These are phyloP conservation scores for Aphanomyces cochlioides DNA, from an alignment of 352 stramenopile genomes.

Conservation along the genomic window DNA sequence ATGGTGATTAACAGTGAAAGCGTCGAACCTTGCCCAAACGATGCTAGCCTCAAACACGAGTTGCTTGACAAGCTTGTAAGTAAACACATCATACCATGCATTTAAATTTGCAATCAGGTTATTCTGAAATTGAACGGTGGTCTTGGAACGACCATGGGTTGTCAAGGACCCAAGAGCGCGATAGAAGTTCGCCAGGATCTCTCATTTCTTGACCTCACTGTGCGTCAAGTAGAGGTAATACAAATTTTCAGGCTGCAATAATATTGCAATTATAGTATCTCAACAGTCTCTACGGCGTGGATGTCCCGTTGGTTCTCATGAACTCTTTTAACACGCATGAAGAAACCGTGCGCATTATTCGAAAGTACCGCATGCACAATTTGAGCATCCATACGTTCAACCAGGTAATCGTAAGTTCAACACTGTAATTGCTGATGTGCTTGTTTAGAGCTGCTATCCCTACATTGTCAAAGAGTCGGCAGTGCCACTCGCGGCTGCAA, in stretches of 20 bases:
- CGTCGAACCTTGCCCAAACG: slow-evolving; percentile 85
- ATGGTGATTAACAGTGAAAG: slow-evolving; percentile 71
- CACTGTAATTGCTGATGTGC: not conserved
- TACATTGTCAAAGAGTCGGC: slow-evolving; percentile 89
- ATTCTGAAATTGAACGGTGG: slow-evolving; percentile 99
- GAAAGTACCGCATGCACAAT: slow-evolving; percentile 97
- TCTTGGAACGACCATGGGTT: slow-evolving; percentile 98
- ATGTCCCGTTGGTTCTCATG: slow-evolving; percentile 99
- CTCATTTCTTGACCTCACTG: slow-evolving; percentile 98
- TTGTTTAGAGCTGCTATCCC: slow-evolving; percentile 80
- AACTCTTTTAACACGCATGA: slow-evolving; percentile 99
- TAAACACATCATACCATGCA: not conserved
- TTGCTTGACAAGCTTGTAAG: slow-evolving; percentile 93
- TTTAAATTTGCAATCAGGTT: slow-evolving; percentile 41
- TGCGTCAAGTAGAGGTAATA: slow-evolving; percentile 92
- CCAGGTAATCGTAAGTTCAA: slow-evolving; percentile 37
- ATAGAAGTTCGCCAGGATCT: slow-evolving; percentile 92
- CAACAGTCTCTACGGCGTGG: slow-evolving; percentile 88
- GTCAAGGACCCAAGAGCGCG: slow-evolving; percentile 88
- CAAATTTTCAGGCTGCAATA: not conserved
- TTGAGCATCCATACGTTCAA: slow-evolving; percentile 94
- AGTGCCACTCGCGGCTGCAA: slow-evolving; percentile 80
- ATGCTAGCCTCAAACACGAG: slow-evolving; percentile 90
- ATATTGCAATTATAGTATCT: slow-evolving; percentile 51
- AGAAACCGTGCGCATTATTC: slow-evolving; percentile 96